phyloP scores from a whole-genome alignment of 306 rosid genomes.

The Datisca glomerata region DNA sequence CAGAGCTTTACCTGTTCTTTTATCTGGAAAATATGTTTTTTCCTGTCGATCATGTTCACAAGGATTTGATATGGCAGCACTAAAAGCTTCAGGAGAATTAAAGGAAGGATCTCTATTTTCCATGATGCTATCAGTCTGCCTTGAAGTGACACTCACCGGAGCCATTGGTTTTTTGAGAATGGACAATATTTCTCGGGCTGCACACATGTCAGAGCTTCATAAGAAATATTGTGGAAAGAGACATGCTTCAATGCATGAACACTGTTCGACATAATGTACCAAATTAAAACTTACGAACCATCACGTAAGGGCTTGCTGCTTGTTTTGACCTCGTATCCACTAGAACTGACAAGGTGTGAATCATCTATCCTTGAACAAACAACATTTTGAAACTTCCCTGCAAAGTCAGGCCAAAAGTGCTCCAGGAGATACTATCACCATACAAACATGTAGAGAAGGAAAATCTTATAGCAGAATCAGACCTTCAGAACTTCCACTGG shows the following conservation, averaged over 20 bases:
- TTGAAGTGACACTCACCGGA: slow-evolving; percentile 17
- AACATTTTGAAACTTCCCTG: slow-evolving; percentile 28
- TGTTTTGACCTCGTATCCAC: slow-evolving; percentile 23
- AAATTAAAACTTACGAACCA: slow-evolving; percentile 27
- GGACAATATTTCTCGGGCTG: slow-evolving; percentile 68
- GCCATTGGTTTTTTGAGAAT: slow-evolving; percentile 46
- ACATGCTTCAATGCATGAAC: not conserved
- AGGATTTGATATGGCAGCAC: slow-evolving; percentile 18
- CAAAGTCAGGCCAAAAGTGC: slow-evolving; percentile 22
- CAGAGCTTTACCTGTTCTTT: slow-evolving; percentile 13
- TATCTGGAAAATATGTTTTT: slow-evolving; percentile 8
- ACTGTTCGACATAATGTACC: not conserved
- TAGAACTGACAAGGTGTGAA: slow-evolving; percentile 18
- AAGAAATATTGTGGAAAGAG: no score
- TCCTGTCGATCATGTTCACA: slow-evolving; percentile 16
- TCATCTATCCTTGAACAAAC: slow-evolving; percentile 25
- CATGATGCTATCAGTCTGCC: slow-evolving; percentile 14
- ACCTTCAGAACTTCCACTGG: slow-evolving; percentile 12
- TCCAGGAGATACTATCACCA: slow-evolving; percentile 12
- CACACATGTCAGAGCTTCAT: slow-evolving; percentile 11
- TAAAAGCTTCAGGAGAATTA: slow-evolving; percentile 10
- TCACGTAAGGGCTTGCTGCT: slow-evolving; percentile 44
- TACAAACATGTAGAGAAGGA: slow-evolving; percentile 7
- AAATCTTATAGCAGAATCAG: not conserved
- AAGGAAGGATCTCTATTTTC: slow-evolving; percentile 11